Evolutionary conservation across 1,139 yeast species (phyloP).

Genomic region (Wickerhamomyces sp.): DNA sequence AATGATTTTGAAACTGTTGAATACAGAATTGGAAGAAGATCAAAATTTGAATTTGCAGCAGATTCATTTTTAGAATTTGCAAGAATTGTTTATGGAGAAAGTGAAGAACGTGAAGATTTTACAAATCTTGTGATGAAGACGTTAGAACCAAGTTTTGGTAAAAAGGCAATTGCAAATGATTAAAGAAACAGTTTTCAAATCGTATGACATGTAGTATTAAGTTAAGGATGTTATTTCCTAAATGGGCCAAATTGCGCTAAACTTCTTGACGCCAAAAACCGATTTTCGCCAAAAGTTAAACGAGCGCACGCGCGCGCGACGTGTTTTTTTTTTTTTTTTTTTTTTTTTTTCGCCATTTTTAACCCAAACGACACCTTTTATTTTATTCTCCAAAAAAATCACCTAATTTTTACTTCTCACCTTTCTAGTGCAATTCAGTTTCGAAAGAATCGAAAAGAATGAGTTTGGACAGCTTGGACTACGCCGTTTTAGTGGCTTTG

Average conservation of each 20-base stretch:
- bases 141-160: slow-evolving; percentile 16
- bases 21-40: slow-evolving; percentile 32
- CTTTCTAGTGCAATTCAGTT: not conserved
- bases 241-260: no score
- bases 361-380: no score
- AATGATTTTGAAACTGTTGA: slow-evolving; percentile 29
- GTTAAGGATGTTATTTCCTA: no score
- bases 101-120: slow-evolving; percentile 16
- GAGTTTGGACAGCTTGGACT: slow-evolving; percentile 61
- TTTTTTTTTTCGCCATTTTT: no score
- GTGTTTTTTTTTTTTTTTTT: no score
- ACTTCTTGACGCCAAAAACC: no score
- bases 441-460: slow-evolving; percentile 6
- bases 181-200: no score
- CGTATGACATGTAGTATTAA: no score
- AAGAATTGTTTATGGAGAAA: slow-evolving; percentile 25
- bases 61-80: slow-evolving; percentile 27
- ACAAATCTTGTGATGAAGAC: slow-evolving; percentile 12
- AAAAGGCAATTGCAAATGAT: no score
- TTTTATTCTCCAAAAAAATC: no score
- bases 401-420: not conserved
- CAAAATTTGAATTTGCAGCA: slow-evolving; percentile 28
- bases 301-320: no score
- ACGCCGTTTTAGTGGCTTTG: slow-evolving; percentile 60
- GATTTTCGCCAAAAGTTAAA: no score